These are phyloP conservation scores for Marchantia polymorpha DNA, from an alignment of 225 moss, liverwort and hornwort species.

Conservation along the genomic window DNA sequence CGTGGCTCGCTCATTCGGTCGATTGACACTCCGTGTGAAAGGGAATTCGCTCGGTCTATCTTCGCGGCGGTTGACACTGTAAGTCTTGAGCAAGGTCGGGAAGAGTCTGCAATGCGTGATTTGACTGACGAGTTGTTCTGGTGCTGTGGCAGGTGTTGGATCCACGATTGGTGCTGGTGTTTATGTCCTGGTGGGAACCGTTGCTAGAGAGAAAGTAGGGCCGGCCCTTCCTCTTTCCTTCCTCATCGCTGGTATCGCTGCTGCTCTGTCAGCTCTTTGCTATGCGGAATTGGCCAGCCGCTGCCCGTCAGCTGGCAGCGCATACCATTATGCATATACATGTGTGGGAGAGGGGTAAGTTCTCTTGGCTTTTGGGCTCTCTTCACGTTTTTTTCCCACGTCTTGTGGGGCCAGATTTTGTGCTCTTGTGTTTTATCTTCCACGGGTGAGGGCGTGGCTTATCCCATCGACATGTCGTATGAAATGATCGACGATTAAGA, in stretches of 20 bases:
- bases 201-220: conserved; percentile 85
- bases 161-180: conserved; percentile 94
- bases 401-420: too few species aligned
- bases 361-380: not conserved
- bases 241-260: conserved; percentile 89
- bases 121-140: not conserved
- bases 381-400: not conserved
- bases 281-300: conserved; percentile 96
- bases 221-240: conserved; percentile 84
- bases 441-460: too few species aligned
- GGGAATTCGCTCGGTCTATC: not conserved
- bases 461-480: too few species aligned
- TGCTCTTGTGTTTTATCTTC: too few species aligned
- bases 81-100: not conserved
- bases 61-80: not conserved
- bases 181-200: conserved; percentile 90
- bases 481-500: too few species aligned
- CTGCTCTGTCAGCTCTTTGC: conserved; percentile 93
- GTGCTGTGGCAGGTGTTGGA: conserved; percentile 59
- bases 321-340: conserved; percentile 91
- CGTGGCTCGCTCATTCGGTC: too few species aligned
- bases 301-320: conserved; percentile 94
- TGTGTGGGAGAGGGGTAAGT: conserved; percentile 79
- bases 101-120: not conserved
- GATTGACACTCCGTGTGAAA: not conserved